Percentiles rank a stretch among this genome's conserved stretches.
phyloP scores from a whole-genome alignment of 2,329 filamentous ascomycete genomes.

The Botrytis paeoniae region DNA sequence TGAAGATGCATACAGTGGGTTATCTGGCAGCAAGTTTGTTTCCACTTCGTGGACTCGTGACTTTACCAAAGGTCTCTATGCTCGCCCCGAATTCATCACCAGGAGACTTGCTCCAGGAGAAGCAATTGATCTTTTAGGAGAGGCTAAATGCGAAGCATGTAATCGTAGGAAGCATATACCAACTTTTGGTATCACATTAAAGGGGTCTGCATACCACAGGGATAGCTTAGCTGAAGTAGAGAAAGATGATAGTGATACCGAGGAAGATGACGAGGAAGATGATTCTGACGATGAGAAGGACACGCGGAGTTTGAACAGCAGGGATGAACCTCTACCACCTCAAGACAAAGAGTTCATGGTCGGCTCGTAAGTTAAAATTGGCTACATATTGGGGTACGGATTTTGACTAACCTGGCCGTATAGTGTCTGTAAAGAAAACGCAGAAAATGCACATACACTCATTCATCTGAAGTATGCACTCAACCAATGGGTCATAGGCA shows the following conservation, averaged over 20 bases:
- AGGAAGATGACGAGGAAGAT: slow-evolving; percentile 40
- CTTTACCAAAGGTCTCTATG: slow-evolving; percentile 64
- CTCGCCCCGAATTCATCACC: slow-evolving; percentile 55
- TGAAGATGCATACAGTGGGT: slow-evolving; percentile 65
- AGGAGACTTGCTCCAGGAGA: slow-evolving; percentile 36
- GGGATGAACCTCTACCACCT: slow-evolving; percentile 46
- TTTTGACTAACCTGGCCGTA: slow-evolving; percentile 5
- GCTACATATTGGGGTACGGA: slow-evolving; percentile 28
- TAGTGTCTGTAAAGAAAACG: slow-evolving; percentile 58
- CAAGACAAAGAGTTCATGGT: slow-evolving; percentile 49
- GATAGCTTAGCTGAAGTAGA: slow-evolving; percentile 65
- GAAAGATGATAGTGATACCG: slow-evolving; percentile 37
- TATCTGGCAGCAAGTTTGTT: slow-evolving; percentile 67
- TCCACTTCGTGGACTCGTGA: slow-evolving; percentile 67
- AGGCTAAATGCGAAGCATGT: slow-evolving; percentile 50
- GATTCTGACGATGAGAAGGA: slow-evolving; percentile 40
- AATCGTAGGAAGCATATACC: slow-evolving; percentile 67
- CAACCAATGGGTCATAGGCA: slow-evolving; percentile 66
- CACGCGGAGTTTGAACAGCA: slow-evolving; percentile 43
- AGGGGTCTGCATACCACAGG: slow-evolving; percentile 63
- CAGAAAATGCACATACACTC: slow-evolving; percentile 67
- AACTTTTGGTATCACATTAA: slow-evolving; percentile 60
- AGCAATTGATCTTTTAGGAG: slow-evolving; percentile 42
- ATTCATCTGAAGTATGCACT: slow-evolving; percentile 74
- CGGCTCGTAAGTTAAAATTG: slow-evolving; percentile 44